Base-by-base conservation (phyloP, 2,329 filamentous ascomycete species). In the Diplodia intermedia region DNA sequence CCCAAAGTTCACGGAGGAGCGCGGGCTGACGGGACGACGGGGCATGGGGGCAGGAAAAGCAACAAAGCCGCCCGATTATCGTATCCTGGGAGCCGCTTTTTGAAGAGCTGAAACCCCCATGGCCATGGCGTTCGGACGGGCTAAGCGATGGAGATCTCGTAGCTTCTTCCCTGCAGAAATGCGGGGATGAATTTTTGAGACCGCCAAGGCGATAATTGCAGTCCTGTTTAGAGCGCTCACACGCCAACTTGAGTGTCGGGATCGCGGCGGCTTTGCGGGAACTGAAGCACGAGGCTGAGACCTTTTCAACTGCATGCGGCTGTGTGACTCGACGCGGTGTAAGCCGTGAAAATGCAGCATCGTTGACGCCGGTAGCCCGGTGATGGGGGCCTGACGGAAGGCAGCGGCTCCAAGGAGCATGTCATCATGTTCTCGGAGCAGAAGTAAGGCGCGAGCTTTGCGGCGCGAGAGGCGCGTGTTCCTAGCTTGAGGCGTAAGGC, bases 401-500 rank as follows among this genome's bases (percentile, higher is more conserved):
- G 40, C 18, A 61, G 40, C 57, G 26, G 57, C 40, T 33, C 18
- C 40, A 49, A 43, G 18, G 14, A 23, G 40, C 14, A n/a, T 29
- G 26, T 20, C 18, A 49, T 20, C 23, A 5, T 47, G 43, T 43
- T 29, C 55, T 43, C n/a, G 43, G 36, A 60, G 11, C 18, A 43
- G 55, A 61, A 33, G 23, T 23, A 50, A 50, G 11, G 57, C n/a
- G 57, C 57, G 40, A 43, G 20, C 11, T 26, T 26, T 26, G 23
- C 23, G 57, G 23, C 29, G 40, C 36, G 55, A 38, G 36, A 18
- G 20, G 55, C 14, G 38, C 47, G 23, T 23, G 20, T 31, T 60
- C 55, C 26, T 43, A 29, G 40, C 38, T 61, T 15, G 40, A 20
- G 57, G 40, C 40, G 57, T 61, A 61, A 61, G 57, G 57, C 57